Conservation (phyloP, 2,329 filamentous ascomycete species). For the Pseudohalonectria lignicola region DNA sequence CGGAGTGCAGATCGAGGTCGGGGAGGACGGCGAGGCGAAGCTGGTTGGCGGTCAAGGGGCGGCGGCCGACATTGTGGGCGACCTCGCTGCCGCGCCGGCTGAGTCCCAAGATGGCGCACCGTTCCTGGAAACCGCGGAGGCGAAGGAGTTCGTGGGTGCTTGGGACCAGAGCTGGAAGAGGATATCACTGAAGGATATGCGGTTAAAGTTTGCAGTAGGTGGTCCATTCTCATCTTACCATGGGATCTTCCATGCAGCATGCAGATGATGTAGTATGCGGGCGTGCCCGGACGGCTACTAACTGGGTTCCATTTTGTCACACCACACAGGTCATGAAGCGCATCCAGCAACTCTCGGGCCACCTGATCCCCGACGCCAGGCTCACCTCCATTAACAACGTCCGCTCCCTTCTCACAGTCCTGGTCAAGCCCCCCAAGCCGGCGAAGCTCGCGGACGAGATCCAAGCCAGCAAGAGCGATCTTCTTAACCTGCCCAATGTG, state of each 20-base stretch:
- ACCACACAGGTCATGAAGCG: slow-evolving; percentile 64
- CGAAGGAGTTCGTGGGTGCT: slow-evolving; percentile 23
- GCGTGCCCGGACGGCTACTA: no score
- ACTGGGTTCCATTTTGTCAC: not conserved
- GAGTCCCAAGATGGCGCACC: slow-evolving; percentile 11
- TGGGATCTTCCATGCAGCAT: no score
- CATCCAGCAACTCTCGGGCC: slow-evolving; percentile 69
- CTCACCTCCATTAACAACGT: slow-evolving; percentile 46
- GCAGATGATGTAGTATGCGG: no score
- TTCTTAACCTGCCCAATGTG: slow-evolving; percentile 57
- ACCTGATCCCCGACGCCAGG: slow-evolving; percentile 59
- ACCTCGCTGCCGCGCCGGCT: slow-evolving; percentile 2
- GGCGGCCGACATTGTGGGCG: slow-evolving; percentile 12
- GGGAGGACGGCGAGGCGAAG: slow-evolving; percentile 25
- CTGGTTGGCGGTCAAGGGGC: slow-evolving; percentile 17
- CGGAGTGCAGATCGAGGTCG: slow-evolving; percentile 24
- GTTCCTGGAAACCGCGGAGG: slow-evolving; percentile 5
- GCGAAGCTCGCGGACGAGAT: slow-evolving; percentile 55
- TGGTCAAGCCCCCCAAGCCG: slow-evolving; percentile 43
- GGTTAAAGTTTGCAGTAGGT: slow-evolving; percentile 65
- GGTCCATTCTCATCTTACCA: slow-evolving; percentile 2
- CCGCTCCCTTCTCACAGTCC: slow-evolving; percentile 39
- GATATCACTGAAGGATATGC: slow-evolving; percentile 42
- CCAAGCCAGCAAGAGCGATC: slow-evolving; percentile 25
- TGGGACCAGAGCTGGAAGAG: slow-evolving; percentile 48